Evolutionary conservation across 129 eudicot genomes (phyloP), one percentile per base, ranked within the genome.

Genomic region (Helianthus tuberosus): DNA sequence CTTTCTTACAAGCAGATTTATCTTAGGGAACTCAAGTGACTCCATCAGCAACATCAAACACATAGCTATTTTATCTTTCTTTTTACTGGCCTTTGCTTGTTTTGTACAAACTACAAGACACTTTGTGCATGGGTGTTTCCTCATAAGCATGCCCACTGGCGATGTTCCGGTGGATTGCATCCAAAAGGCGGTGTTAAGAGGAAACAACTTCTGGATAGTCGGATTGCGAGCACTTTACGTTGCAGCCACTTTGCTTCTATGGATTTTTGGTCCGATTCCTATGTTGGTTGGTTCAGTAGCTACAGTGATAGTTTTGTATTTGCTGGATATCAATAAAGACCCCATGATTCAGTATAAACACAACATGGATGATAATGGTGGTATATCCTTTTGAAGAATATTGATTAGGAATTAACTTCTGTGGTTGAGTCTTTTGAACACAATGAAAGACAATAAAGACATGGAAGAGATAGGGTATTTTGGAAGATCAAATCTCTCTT

Each of bases 251-350:
- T 77, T 89, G 79, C 38, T 89, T 53, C 41, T 89, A 38, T 93
- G 96, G 96, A 78, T 86, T 23, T 93, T 93, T 12, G 96, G 96
- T 25, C 98, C 98, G 3, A 93, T 93, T 10, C 95, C 98, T 2
- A 93, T 92, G 98, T 75, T 88, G 69, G 86, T 80, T 72, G 78
- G 92, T 50, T 86, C 90, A 1, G 53, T 88, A 25, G 20, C 44
- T 8, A 53, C 75, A 27, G 96, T 84, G 71, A 55, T 62, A 11
- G 16, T 93, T 10, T 43, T 84, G 82, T 58, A 88, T 27, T 64
- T 49, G 13, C 39, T 93, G 3, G 96, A 93, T 80, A 81, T 46
- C 15, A 90, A 84, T 43, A 73, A 71, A 12, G 75, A 54, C 7
- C 90, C 89, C 2, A 48, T 85, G 74, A 80, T 79, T 78, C 79